Evolutionary conservation across 1,139 yeast genomes (phyloP).

Genomic region (Kurtzmaniella natalensis): DNA sequence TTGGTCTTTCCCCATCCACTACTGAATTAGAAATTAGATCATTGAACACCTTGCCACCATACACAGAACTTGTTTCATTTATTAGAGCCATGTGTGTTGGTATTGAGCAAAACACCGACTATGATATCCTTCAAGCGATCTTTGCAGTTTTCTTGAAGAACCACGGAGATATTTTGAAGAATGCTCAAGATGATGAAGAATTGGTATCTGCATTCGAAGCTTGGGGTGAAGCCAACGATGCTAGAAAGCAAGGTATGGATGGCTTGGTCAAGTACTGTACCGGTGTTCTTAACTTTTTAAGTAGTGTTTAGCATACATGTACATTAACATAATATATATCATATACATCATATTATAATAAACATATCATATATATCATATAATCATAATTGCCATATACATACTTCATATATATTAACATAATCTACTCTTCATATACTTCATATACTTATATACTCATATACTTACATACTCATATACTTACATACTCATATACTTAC

Average conservation of each 20-base stretch:
- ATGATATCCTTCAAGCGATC: slow-evolving; percentile 73
- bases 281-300: slow-evolving; percentile 68
- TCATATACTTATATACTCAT: too few species aligned
- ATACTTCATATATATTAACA: too few species aligned
- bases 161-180: slow-evolving; percentile 80
- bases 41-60: slow-evolving; percentile 59
- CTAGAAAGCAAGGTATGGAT: slow-evolving; percentile 52
- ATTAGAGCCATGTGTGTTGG: slow-evolving; percentile 64
- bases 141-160: slow-evolving; percentile 67
- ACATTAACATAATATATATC: too few species aligned
- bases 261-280: slow-evolving; percentile 75
- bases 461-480: too few species aligned
- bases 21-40: slow-evolving; percentile 88
- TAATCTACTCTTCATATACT: too few species aligned
- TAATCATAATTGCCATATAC: too few species aligned
- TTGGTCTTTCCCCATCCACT: slow-evolving; percentile 68
- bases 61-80: slow-evolving; percentile 61
- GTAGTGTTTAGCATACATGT: slow-evolving; percentile 34
- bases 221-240: slow-evolving; percentile 47
- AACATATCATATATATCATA: too few species aligned
- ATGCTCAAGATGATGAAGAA: slow-evolving; percentile 32
- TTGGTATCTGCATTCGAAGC: slow-evolving; percentile 41
- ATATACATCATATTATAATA: too few species aligned
- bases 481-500: too few species aligned
- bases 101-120: slow-evolving; percentile 52